Evolutionary conservation across 371 early-diverging fungal species (phyloP).

Genomic region (Amoeboaphelidium occidentale): DNA sequence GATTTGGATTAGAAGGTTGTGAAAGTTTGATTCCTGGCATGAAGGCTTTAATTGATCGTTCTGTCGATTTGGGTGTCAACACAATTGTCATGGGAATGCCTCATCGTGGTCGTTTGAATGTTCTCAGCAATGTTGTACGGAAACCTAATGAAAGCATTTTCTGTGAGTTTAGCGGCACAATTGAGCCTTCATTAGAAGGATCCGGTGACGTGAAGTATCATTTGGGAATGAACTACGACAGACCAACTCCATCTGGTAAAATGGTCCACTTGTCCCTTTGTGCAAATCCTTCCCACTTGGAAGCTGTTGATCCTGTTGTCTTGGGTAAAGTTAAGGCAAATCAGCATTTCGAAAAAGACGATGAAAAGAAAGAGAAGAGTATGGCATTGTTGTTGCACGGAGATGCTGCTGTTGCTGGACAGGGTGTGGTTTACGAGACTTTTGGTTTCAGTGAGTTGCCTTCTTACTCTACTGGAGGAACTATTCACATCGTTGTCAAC

Average conservation of each 20-base stretch:
- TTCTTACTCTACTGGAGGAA: conserved; percentile 81
- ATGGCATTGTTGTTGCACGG: conserved; percentile 88
- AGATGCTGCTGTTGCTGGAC: conserved; percentile 92
- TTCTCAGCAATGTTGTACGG: conserved; percentile 88
- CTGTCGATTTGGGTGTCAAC: conserved; percentile 76
- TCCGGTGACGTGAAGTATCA: conserved; percentile 59
- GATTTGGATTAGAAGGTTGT: conserved; percentile 93
- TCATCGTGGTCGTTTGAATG: conserved; percentile 91
- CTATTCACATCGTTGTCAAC: conserved; percentile 89
- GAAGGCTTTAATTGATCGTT: conserved; percentile 84
- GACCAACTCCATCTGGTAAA: conserved; percentile 83
- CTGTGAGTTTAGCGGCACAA: conserved; percentile 59
- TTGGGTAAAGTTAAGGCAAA: conserved; percentile 83
- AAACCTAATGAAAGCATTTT: conserved; percentile 93
- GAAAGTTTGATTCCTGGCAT: conserved; percentile 89
- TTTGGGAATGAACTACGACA: conserved; percentile 39
- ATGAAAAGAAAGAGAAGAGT: conserved; percentile 36
- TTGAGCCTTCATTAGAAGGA: conserved; percentile 40
- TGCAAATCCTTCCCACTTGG: conserved; percentile 94
- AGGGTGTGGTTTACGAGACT: conserved; percentile 91
- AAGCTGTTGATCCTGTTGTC: conserved; percentile 91
- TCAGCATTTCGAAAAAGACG: conserved; percentile 73
- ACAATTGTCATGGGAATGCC: conserved; percentile 93
- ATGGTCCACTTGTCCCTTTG: conserved; percentile 82
- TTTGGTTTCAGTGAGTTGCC: conserved; percentile 84